These are phyloP conservation scores for Pseudogymnoascus sp. DNA, from an alignment of 2,329 filamentous ascomycete genomes.

Conservation along the genomic window DNA sequence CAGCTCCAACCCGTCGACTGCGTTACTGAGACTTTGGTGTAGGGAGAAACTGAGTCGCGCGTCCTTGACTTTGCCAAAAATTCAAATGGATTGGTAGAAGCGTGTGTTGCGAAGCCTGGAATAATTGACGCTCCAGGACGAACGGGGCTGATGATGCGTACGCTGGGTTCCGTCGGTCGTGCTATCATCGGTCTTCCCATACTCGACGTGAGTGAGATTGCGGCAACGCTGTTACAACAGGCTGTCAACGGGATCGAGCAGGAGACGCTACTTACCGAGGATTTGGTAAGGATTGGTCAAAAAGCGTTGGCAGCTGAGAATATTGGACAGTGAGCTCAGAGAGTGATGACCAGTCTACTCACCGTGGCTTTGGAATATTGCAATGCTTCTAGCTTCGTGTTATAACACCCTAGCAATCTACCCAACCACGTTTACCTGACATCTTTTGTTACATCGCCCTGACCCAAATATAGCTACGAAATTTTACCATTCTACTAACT, in stretches of 20 bases:
- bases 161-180: conserved; percentile 18
- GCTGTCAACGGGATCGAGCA: conserved; percentile 38
- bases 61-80: conserved; percentile 35
- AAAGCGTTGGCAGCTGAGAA: neutral
- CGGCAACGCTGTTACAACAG: conserved; percentile 37
- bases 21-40: neutral
- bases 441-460: neutral
- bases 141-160: conserved; percentile 12
- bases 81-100: conserved; percentile 31
- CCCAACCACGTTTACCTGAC: neutral
- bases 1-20: neutral
- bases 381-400: neutral
- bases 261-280: conserved; percentile 35
- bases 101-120: conserved; percentile 35
- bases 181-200: conserved; percentile 26
- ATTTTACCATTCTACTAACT: too few relatives aligned
- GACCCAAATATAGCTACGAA: neutral
- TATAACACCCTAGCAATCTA: neutral
- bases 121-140: conserved; percentile 30
- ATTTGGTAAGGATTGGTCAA: conserved; percentile 33
- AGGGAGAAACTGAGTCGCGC: conserved; percentile 40
- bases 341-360: neutral
- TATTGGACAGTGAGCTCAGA: neutral
- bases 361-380: neutral
- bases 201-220: conserved; percentile 31